These are phyloP conservation scores for Nemania serpens DNA, from an alignment of 2,329 filamentous ascomycete genomes.

Conservation along the genomic window DNA sequence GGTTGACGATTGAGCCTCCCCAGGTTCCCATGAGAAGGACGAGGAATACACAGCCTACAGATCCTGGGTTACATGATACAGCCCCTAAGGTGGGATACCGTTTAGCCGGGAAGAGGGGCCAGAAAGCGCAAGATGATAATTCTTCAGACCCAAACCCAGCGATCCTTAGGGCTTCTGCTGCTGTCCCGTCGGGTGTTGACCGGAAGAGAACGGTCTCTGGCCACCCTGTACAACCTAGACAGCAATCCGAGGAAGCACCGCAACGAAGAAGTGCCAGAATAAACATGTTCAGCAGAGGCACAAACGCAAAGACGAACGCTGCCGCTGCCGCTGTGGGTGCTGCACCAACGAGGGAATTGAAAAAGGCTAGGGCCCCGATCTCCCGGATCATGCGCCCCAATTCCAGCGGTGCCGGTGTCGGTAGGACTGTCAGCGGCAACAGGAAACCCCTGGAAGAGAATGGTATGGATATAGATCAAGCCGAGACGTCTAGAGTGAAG, in stretches of 20 bases:
- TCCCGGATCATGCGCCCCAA: slow-evolving; percentile 68
- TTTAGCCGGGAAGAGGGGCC: slow-evolving; percentile 50
- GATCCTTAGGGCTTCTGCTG: slow-evolving; percentile 46
- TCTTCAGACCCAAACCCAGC: slow-evolving; percentile 48
- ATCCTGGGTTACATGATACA: slow-evolving; percentile 58
- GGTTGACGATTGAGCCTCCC: slow-evolving; percentile 49
- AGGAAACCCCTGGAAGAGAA: slow-evolving; percentile 74
- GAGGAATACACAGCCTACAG: slow-evolving; percentile 57
- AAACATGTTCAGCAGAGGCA: slow-evolving; percentile 71
- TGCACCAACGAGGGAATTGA: slow-evolving; percentile 73
- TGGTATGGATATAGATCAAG: slow-evolving; percentile 70
- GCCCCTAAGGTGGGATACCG: slow-evolving; percentile 69
- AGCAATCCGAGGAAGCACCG: slow-evolving; percentile 63
- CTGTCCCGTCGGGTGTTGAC: slow-evolving; percentile 57
- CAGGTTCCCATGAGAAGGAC: slow-evolving; percentile 59
- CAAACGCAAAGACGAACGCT: slow-evolving; percentile 67
- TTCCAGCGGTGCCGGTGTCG: slow-evolving; percentile 71
- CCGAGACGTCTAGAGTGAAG: slow-evolving; percentile 58
- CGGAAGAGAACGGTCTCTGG: slow-evolving; percentile 94
- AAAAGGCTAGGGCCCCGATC: slow-evolving; percentile 79
- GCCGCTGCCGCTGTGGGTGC: slow-evolving; percentile 61
- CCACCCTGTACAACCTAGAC: slow-evolving; percentile 63
- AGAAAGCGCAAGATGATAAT: slow-evolving; percentile 45
- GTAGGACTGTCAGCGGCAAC: slow-evolving; percentile 88
- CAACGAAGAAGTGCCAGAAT: slow-evolving; percentile 75